Base-by-base conservation (phyloP, 805 yeast genomes). In the Saccharomycopsis amapae region DNA sequence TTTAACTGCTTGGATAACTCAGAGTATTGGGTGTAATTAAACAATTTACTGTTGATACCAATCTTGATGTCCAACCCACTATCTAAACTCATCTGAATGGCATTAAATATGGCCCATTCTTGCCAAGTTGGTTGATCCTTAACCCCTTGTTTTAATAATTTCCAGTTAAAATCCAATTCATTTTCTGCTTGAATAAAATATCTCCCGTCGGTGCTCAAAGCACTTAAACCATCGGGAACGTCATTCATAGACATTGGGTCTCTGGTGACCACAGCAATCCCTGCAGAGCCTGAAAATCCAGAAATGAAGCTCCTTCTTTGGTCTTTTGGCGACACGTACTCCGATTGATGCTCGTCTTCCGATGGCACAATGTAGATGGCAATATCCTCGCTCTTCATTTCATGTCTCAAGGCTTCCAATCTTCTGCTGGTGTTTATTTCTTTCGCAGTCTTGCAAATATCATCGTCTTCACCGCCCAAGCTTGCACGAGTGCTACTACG, bases 231-330 rank as follows among this genome's bases (percentile, higher is more conserved):
- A 9, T 64, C 66, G 19, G 75, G 68, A 1, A 56, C 55, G 1
- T 67, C 72, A 42, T 64, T 71, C 56, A 68, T 63, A 25, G 64
- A 63, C 34, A 69, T 55, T 5, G 67, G 51, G 44, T 71, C 69
- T 37, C 68, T 60, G 3, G 95, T 80, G 17, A 90, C 72, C n/a
- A 93, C 73, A 1, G 96, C 97, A 19, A 86, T 68, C 20, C 97
- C 98, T 2, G 97, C 95, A 40, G 90, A 80, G 1, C 97, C 98
- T 10, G 90, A 82, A 65, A 90, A 90, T 0, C 88, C 97, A 5
- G 89, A 75, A 23, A 90, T 82, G 56, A 73, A 90, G 45, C 77
- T 82, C 47, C 97, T 71, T 55, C 96, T 76, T 59, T 82, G 85
- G 61, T 90, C 97, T 12, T 81, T 76, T 1, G 73, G 66, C 0